Evolutionary conservation across 2,329 filamentous ascomycete species (phyloP).

Genomic region (Periglandula ipomoeae): DNA sequence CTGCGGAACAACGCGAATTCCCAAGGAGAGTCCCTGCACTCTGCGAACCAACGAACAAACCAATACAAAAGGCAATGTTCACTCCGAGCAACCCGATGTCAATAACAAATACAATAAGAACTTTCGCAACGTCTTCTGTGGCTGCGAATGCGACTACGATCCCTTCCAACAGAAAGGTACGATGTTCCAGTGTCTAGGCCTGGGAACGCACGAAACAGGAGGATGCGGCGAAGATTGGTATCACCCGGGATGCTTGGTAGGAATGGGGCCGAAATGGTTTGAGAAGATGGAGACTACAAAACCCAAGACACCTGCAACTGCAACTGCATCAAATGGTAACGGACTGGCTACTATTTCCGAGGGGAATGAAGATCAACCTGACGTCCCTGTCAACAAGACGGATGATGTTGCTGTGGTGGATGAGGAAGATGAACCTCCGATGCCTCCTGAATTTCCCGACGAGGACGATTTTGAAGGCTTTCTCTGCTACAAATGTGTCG

Average conservation of each 20-base stretch:
- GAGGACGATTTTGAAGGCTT: constrained; percentile 87
- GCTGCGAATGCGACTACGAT: constrained; percentile 81
- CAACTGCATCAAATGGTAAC: constrained; percentile 10
- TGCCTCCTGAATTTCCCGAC: constrained; percentile 76
- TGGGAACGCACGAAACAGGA: constrained; percentile 70
- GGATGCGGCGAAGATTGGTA: constrained; percentile 98
- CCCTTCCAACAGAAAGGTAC: constrained; percentile 84
- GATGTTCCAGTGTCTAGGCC: constrained; percentile 93
- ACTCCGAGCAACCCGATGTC: constrained; percentile 60
- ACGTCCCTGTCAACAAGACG: constrained; percentile 10
- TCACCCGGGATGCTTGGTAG: constrained; percentile 86
- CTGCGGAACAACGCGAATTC: constrained; percentile 79
- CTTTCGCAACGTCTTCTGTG: constrained; percentile 87
- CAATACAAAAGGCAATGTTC: constrained; percentile 66
- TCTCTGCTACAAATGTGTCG: constrained; percentile 89
- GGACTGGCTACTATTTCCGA: constrained; percentile 42
- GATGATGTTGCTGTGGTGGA: constrained; percentile 25
- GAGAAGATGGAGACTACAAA: constrained; percentile 39
- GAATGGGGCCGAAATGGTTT: constrained; percentile 65
- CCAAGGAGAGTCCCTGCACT: constrained; percentile 60
- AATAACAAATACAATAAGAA: constrained; percentile 94
- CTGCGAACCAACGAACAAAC: constrained; percentile 65
- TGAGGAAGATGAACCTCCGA: constrained; percentile 53
- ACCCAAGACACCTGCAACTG: constrained; percentile 14
- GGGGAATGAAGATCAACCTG: constrained; percentile 28